A percentile compares a stretch with the other conserved stretches of the same genome.
phyloP scores from a whole-genome alignment of 306 rosid genomes.

The Cucurbita argyrosperma region DNA sequence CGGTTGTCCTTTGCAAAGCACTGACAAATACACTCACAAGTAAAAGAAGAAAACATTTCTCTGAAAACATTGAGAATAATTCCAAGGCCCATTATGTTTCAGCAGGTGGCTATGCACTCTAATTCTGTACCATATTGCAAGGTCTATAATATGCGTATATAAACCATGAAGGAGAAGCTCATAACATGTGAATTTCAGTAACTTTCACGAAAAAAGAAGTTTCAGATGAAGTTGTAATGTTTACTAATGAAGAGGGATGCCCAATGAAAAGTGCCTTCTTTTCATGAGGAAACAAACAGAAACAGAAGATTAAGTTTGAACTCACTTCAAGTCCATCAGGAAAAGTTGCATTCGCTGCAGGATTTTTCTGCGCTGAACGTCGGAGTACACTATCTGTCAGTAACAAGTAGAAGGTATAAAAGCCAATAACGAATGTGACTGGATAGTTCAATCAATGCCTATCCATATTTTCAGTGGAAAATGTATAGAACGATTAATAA shows the following conservation, averaged over 20 bases:
- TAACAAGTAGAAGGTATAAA: not conserved
- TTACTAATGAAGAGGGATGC: not conserved
- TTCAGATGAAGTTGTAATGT: not conserved
- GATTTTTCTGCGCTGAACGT: conserved; percentile 30
- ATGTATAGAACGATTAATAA: not conserved
- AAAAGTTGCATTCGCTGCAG: conserved; percentile 41
- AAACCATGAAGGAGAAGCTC: not conserved
- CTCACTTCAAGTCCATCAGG: conserved; percentile 89
- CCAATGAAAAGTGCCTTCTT: not conserved
- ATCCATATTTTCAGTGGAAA: not conserved
- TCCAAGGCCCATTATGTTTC: not conserved
- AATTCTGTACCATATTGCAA: not conserved
- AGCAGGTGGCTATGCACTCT: not conserved
- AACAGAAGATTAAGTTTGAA: not conserved
- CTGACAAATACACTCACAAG: not conserved
- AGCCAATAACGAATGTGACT: not conserved
- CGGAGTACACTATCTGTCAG: conserved; percentile 28
- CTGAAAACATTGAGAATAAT: not conserved
- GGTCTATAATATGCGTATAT: not conserved
- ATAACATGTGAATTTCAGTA: not conserved
- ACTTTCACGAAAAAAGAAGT: not conserved
- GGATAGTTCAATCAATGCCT: not conserved
- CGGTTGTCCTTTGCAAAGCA: not conserved
- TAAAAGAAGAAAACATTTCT: not conserved
- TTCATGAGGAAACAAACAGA: not conserved